Evolutionary conservation across 805 yeast species (phyloP).

Genomic region (Barnettozyma californica): DNA sequence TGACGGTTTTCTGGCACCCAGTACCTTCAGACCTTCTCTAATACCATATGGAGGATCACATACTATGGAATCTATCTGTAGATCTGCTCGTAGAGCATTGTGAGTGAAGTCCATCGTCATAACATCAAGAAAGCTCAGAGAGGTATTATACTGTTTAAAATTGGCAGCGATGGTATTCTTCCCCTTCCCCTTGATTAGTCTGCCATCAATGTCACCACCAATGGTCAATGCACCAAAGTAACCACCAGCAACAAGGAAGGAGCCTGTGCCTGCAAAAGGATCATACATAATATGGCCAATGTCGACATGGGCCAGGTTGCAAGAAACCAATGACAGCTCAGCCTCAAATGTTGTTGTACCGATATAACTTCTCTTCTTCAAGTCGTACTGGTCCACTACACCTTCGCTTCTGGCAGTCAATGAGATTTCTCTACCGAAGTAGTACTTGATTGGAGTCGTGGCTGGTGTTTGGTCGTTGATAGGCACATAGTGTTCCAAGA

Average conservation of each 20-base stretch:
- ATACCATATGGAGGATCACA: slow-evolving; percentile 99
- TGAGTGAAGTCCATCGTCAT: slow-evolving; percentile 94
- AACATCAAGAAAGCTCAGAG: slow-evolving; percentile 60
- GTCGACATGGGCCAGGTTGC: slow-evolving; percentile 76
- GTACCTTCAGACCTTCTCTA: slow-evolving; percentile 88
- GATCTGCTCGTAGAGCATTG: slow-evolving; percentile 61
- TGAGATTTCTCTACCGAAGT: slow-evolving; percentile 73
- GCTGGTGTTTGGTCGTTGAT: slow-evolving; percentile 38
- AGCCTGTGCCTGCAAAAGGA: slow-evolving; percentile 96
- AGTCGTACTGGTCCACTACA: slow-evolving; percentile 70
- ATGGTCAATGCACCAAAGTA: slow-evolving; percentile 73
- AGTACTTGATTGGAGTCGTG: slow-evolving; percentile 47
- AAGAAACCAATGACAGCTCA: slow-evolving; percentile 79
- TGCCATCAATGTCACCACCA: slow-evolving; percentile 89
- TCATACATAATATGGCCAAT: slow-evolving; percentile 72
- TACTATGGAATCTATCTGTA: slow-evolving; percentile 71
- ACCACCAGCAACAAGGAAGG: slow-evolving; percentile 85
- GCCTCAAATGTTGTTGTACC: slow-evolving; percentile 98
- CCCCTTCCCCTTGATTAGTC: slow-evolving; percentile 68
- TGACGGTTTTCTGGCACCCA: slow-evolving; percentile 74
- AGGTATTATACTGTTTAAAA: slow-evolving; percentile 67
- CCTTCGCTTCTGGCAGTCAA: slow-evolving; percentile 57
- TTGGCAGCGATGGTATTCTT: slow-evolving; percentile 54
- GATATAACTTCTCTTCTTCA: slow-evolving; percentile 76
- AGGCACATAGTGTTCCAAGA: slow-evolving; percentile 70